These are phyloP conservation scores for Uronychia setigera DNA, from an alignment of 73 alveolate species.

Conservation along the genomic window DNA sequence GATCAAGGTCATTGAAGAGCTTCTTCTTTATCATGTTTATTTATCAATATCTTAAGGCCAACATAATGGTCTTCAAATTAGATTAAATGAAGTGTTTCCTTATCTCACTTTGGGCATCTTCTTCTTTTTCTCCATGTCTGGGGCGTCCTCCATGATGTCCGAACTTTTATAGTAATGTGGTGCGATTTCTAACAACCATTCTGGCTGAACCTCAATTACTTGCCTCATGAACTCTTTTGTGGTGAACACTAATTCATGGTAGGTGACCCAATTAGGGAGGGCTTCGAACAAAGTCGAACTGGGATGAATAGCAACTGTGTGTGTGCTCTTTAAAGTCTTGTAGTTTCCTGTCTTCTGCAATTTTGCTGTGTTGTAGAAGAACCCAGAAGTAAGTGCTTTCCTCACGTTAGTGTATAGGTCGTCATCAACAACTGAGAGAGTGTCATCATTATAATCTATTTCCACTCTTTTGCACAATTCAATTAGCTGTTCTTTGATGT, in stretches of 20 bases:
- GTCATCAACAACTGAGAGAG: constrained; percentile 61
- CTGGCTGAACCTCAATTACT: constrained; percentile 94
- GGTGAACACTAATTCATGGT: constrained; percentile 98
- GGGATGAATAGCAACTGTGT: constrained; percentile 95
- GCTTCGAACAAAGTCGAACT: constrained; percentile 81
- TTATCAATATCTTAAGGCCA: no score
- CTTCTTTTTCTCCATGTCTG: constrained; percentile 45
- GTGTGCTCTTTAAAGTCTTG: constrained; percentile 97
- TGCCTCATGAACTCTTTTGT: constrained; percentile 98
- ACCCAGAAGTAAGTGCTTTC: constrained; percentile 95
- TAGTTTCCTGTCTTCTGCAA: constrained; percentile 94
- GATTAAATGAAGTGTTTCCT: no score
- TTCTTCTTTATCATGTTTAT: no score
- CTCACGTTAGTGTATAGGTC: constrained; percentile 81
- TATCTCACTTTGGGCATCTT: background rate
- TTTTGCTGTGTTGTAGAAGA: constrained; percentile 97
- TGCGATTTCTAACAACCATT: constrained; percentile 98
- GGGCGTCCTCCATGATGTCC: constrained; percentile 48
- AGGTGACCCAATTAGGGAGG: constrained; percentile 93
- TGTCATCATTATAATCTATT: constrained; percentile 75
- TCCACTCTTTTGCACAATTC: constrained; percentile 96
- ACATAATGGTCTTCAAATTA: no score
- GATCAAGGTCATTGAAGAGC: no score
- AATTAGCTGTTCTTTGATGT: constrained; percentile 96
- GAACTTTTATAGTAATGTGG: constrained; percentile 91